Base-by-base conservation (phyloP, 2,329 filamentous ascomycete genomes). In the Alternaria sp. region DNA sequence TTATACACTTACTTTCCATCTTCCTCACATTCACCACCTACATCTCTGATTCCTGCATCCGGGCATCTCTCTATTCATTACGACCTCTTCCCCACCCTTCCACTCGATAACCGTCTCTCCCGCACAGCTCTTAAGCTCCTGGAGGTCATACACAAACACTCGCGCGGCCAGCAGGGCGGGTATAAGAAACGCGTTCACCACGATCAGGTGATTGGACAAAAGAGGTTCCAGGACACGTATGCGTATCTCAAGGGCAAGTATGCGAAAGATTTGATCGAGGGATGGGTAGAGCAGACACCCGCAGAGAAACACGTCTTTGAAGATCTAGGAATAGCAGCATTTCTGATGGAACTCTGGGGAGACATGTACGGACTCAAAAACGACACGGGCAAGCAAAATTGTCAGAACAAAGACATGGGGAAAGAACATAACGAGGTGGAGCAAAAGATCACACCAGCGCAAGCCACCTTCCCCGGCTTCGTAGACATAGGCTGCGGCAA, bases 401-500 rank as follows among this genome's bases (percentile, higher is more conserved):
- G 21, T 2, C 7, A 41, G 33, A 28, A 10, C 1, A 5, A 26
- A 3, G n/a, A n/a, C 11, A 5, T 13, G 4, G 72, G 69, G 58
- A 7, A 48, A 14, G n/a, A 50, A 9, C 13, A 39, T 4, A 13
- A 31, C n/a, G 49, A 44, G 17, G 13, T 31, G 41, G 9, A 17
- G 41, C 24, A 49, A 36, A 50, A 2, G 58, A 63, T 8, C 70
- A 74, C 42, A 41, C 8, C 1, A 14, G 42, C 48, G 31, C 56
- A 49, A 46, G 21, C 44, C 11, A 52, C 24, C 14, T 97, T 97
- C 68, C 91, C 92, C 0, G 93, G 94, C 0, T 99, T 98, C 70
- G 91, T 97, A 21, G 95, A 99, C 72, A 92, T 99, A 44, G 95
- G 94, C 5, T 98, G 95, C 73, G 95, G 95, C 2, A 99, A 98